Base-by-base conservation (phyloP, 768 basidiomycete genomes). In the Ephemerocybe angulata region DNA sequence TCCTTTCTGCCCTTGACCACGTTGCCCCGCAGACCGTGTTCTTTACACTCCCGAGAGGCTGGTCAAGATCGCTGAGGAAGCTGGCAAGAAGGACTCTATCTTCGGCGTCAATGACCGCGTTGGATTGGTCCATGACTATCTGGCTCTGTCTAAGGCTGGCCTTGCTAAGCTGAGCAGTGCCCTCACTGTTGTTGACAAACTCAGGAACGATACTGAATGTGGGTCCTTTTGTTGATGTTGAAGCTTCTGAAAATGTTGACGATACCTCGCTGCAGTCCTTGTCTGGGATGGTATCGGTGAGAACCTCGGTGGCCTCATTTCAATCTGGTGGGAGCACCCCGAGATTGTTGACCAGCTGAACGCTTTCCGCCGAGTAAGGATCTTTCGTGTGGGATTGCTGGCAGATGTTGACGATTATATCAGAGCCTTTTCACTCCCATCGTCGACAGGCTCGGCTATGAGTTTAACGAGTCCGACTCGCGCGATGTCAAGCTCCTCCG, bases 31-130 rank as follows among this genome's bases (percentile, higher is more conserved):
- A 92, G 91, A 87, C 70, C 90, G 94, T 28, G 93, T 95, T 21
- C 72, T 88, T 29, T 99, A 99, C 73, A 79, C 87, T 10, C 82
- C 89, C 24, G 87, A 90, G 59, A 80, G 90, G 46, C 77, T 97
- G 13, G 76, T 76, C 24, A 84, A 83, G 64, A 89, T 98, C 56
- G 93, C 90, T 4, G 70, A 75, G 19, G 90, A 94, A 64, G 93
- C 91, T 1, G 80, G 85, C n/a, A 84, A 82, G 63, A 63, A 72
- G 12, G 70, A 82, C 31, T 81, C 82, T 3, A 69, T 80, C 7
- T 93, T 96, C 73, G 79, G 86, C 1, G 72, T 93, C 56, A 85
- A 90, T 54, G 96, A 99, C 66, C 83, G 92, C 22, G 86, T 98
- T 62, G 95, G 95, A 17, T 76, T 99, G 25, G 83, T 96, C 21